These are phyloP conservation scores for Phytophthora sojae DNA, from an alignment of 352 stramenopile species.

Conservation along the genomic window DNA sequence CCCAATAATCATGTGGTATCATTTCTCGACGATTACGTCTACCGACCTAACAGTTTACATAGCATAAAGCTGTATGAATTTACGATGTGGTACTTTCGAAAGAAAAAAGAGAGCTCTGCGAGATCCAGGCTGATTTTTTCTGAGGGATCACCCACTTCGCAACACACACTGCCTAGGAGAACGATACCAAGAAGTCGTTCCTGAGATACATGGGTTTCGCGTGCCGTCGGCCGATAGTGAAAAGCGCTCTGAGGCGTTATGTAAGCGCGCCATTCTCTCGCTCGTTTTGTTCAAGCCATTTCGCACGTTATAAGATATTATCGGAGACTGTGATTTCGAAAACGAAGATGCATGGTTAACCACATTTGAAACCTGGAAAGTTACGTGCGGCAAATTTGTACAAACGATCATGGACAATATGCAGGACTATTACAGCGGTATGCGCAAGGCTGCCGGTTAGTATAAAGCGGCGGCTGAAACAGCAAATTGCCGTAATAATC, in stretches of 20 bases:
- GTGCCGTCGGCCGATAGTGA: conserved; percentile 1
- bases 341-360: neutral
- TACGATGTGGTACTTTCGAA: conserved; percentile 3
- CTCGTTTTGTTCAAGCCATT: neutral
- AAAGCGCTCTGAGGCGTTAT: neutral
- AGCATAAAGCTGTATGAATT: conserved; percentile 2
- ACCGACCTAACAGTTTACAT: neutral
- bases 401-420: conserved; percentile 9
- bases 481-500: neutral
- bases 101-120: neutral
- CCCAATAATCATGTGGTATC: neutral
- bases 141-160: neutral
- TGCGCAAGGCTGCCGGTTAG: neutral
- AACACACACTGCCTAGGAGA: neutral
- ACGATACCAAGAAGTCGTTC: conserved; percentile 2
- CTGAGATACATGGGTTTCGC: neutral
- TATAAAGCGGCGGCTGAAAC: neutral
- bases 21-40: conserved; percentile 11
- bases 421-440: conserved; percentile 5
- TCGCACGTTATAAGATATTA: conserved; percentile 1
- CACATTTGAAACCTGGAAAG: neutral
- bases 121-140: neutral
- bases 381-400: neutral
- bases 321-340: neutral
- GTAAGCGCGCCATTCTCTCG: neutral